Percentiles rank a stretch among this genome's conserved stretches.
Evolutionary conservation across 192 early-diverging fungal species (phyloP).

Genomic region (Linnemannia schmuckeri): DNA sequence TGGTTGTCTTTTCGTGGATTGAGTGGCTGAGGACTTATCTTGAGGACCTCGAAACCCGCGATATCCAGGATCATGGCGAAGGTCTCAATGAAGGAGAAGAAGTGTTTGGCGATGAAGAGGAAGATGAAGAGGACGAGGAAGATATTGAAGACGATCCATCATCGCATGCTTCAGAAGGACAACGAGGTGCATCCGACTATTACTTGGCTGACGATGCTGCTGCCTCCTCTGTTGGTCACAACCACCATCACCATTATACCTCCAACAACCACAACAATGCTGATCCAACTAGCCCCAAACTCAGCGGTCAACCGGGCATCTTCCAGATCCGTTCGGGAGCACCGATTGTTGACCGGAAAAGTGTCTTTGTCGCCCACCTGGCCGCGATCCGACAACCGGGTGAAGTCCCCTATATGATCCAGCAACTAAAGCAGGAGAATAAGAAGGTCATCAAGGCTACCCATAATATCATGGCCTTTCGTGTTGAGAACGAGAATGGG

Average conservation of each 20-base stretch:
- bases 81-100: not conserved
- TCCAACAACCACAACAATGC: not conserved
- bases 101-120: not conserved
- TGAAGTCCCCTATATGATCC: conserved; percentile 67
- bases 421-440: conserved; percentile 69
- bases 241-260: conserved; percentile 10
- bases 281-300: conserved; percentile 25
- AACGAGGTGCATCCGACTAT: conserved; percentile 33
- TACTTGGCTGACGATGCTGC: conserved; percentile 24
- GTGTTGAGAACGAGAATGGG: conserved; percentile 72
- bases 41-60: conserved; percentile 36
- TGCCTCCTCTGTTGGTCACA: conserved; percentile 15
- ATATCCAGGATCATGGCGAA: conserved; percentile 1
- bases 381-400: conserved; percentile 65
- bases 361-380: conserved; percentile 87
- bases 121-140: conserved; percentile 13
- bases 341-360: conserved; percentile 83
- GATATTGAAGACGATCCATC: conserved; percentile 25
- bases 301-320: conserved; percentile 8
- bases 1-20: conserved; percentile 80
- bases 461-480: conserved; percentile 93
- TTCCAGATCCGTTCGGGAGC: conserved; percentile 68
- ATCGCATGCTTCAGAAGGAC: conserved; percentile 11
- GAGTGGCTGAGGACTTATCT: conserved; percentile 67
- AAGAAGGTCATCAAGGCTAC: conserved; percentile 87